These are phyloP conservation scores for Vaccinium myrtillus DNA, from an alignment of 148 eudicot genomes.

Conservation along the genomic window DNA sequence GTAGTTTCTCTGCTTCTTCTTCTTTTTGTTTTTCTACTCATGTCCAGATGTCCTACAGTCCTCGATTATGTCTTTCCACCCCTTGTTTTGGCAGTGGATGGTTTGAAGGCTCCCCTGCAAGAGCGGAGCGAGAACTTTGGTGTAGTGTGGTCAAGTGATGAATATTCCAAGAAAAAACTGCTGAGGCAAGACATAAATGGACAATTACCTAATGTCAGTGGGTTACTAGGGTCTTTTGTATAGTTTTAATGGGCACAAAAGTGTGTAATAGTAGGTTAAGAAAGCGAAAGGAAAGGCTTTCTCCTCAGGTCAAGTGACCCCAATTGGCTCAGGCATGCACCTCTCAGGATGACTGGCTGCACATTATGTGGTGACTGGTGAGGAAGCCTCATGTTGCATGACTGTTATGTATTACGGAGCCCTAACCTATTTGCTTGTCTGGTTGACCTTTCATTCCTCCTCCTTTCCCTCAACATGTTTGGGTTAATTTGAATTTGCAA, in stretches of 20 bases:
- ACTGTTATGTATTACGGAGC: neutral
- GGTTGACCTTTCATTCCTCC: neutral
- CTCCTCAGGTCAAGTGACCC: neutral
- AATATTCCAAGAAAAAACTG: neutral
- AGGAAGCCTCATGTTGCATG: neutral
- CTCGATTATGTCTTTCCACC: neutral
- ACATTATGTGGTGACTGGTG: neutral
- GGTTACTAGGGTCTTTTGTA: neutral
- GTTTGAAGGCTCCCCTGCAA: neutral
- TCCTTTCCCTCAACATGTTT: neutral
- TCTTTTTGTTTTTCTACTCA: neutral
- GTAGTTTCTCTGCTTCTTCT: neutral
- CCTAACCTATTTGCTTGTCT: neutral
- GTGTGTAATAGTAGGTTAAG: neutral
- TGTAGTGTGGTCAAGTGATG: neutral
- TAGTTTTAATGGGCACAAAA: neutral
- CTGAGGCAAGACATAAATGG: neutral
- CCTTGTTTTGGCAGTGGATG: neutral
- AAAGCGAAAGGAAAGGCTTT: neutral
- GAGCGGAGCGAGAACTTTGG: neutral
- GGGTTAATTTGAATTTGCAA: neutral
- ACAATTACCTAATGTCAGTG: neutral
- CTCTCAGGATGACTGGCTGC: neutral
- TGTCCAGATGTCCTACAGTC: neutral
- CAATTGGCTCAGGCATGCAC: neutral